Evolutionary conservation across 1,284 basidiomycete species (phyloP).

Genomic region (Papiliotrema nemorosa): DNA sequence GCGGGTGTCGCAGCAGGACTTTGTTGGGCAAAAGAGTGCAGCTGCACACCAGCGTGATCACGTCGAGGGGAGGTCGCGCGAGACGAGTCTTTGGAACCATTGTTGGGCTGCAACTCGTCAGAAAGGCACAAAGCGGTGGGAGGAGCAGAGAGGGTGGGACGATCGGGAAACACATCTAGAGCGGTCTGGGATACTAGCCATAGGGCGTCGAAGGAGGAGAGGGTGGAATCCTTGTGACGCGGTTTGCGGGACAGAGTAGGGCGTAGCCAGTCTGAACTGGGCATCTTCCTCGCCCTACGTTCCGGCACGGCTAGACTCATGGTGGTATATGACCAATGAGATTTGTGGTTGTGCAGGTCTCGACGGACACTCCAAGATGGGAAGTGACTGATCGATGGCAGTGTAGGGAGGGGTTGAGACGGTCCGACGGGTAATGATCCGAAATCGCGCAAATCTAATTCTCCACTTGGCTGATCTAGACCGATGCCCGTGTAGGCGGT

Average conservation of each 20-base stretch:
- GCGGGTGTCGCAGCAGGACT: background rate
- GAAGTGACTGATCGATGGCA: too few relatives aligned
- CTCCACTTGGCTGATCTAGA: too few relatives aligned
- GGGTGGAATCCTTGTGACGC: background rate
- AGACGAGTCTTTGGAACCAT: background rate
- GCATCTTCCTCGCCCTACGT: background rate
- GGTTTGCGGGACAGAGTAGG: background rate
- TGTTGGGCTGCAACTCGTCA: background rate
- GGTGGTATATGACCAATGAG: background rate
- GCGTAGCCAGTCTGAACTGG: constrained; percentile 2
- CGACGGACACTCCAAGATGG: too few relatives aligned
- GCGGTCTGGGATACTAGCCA: constrained; percentile 4
- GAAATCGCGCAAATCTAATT: too few relatives aligned
- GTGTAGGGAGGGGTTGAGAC: too few relatives aligned
- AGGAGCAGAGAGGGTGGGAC: too few relatives aligned
- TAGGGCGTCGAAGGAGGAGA: background rate
- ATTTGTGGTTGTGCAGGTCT: too few relatives aligned
- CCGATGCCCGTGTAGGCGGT: too few relatives aligned
- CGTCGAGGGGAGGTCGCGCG: background rate
- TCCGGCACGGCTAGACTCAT: constrained; percentile 1
- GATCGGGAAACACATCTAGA: constrained; percentile 2
- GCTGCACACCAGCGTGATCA: background rate
- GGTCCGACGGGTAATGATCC: too few relatives aligned
- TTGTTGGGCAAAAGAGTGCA: constrained; percentile 5
- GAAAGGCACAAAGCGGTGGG: too few relatives aligned